Conservation (phyloP, 1,284 basidiomycete species). For the Exobasidium rhododendri region DNA sequence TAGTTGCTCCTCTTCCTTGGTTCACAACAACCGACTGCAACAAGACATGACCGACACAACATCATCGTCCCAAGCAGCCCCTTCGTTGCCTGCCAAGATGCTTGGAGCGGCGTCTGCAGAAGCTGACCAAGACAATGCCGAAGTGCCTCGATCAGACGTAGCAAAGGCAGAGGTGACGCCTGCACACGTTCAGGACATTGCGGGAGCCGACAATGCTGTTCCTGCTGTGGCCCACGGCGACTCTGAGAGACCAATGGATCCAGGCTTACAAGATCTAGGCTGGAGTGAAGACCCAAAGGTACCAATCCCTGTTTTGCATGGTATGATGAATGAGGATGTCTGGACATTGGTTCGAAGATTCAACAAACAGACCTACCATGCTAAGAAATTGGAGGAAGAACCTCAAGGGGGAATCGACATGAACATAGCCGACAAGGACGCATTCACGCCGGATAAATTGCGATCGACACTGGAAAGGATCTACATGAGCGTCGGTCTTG, state of each 20-base stretch:
- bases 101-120: slow-evolving; percentile 3
- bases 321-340: slow-evolving; percentile 57
- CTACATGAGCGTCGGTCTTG: slow-evolving; percentile 60
- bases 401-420: slow-evolving; percentile 56
- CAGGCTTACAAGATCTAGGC: slow-evolving; percentile 38
- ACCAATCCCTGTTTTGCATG: slow-evolving; percentile 46
- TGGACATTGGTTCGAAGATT: slow-evolving; percentile 58
- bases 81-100: neutral
- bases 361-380: slow-evolving; percentile 59
- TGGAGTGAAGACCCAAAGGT: slow-evolving; percentile 41
- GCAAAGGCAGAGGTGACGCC: slow-evolving; percentile 14
- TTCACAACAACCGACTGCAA: no score
- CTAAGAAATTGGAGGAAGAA: slow-evolving; percentile 50
- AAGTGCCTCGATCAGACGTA: neutral
- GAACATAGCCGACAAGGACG: slow-evolving; percentile 58
- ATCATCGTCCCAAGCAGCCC: neutral
- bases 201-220: slow-evolving; percentile 9
- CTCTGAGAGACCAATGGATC: slow-evolving; percentile 31
- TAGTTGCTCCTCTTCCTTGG: no score
- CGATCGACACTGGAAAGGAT: slow-evolving; percentile 61
- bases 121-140: neutral
- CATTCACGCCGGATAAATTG: slow-evolving; percentile 60
- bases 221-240: slow-evolving; percentile 32
- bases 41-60: no score
- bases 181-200: slow-evolving; percentile 15